Evolutionary conservation across 306 rosid species (phyloP), one percentile per base, ranked within the genome.

Genomic region (Vigna trinervia): DNA sequence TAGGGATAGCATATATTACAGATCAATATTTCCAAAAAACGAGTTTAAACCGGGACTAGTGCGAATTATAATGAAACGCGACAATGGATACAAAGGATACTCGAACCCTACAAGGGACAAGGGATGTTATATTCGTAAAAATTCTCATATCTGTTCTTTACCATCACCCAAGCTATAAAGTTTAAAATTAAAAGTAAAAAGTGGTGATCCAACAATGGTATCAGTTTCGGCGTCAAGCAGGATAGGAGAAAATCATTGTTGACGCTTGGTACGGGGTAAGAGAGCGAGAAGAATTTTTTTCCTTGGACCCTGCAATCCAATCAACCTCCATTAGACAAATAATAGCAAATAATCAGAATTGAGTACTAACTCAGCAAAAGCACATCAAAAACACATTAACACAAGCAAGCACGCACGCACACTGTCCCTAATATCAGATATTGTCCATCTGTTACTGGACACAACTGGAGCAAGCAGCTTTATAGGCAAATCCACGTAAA

Each of bases 251-350:
- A 84, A 62, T 88, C 80, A 90, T 9, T 80, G 86, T 73, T 82
- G 94, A 70, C 93, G 86, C 81, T 87, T 91, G 34, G 81, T 51
- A 32, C 90, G 94, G 34, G 97, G 94, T 74, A 77, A 32, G 48
- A 92, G 87, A 30, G 97, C 90, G 67, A 89, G 97, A 78, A 95
- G 81, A 74, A 92, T 85, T 86, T 95, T 95, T 87, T 95, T 95
- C 80, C 99, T 89, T 32, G 99, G 97, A 39, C 97, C 97, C 98
- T 95, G 92, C 79, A 88, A 85, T 77, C 71, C 77, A 82, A 84
- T 45, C 71, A 81, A 19, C 46, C 69, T 65, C 11, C 83, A 47
- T 84, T 13, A 88, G 77, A 71, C 50, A 72, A 17, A 77, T 58
- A 59, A 38, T 43, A 30, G 46, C 19, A 41, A 30, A 75, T 20